phyloP scores from a whole-genome alignment of 495 filamentous ascomycete species.

The Xylaria flabelliformis region DNA sequence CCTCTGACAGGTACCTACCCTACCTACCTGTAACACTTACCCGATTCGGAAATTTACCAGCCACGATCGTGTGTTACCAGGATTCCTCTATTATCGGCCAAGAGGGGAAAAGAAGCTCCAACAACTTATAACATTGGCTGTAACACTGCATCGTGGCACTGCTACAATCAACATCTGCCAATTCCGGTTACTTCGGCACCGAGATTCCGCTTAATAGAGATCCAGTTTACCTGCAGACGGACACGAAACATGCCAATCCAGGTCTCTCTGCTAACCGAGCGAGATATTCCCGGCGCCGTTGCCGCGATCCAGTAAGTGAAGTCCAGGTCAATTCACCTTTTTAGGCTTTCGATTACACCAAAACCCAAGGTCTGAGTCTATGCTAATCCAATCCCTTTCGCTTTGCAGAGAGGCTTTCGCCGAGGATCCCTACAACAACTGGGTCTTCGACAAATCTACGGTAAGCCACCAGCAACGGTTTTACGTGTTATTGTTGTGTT shows the following conservation, averaged over 20 bases:
- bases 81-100: constrained; percentile 8
- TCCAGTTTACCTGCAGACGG: no score
- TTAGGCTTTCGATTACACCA: neutral
- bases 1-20: no score
- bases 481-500: constrained; percentile 21
- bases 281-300: constrained; percentile 67
- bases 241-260: constrained; percentile 57
- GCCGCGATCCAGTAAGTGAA: constrained; percentile 48
- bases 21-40: neutral
- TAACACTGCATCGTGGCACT: constrained; percentile 20
- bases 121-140: neutral
- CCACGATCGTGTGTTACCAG: no score
- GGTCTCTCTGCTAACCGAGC: constrained; percentile 60
- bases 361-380: neutral
- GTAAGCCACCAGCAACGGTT: constrained; percentile 46
- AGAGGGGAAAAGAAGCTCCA: neutral
- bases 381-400: constrained; percentile 43
- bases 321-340: neutral
- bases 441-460: constrained; percentile 62
- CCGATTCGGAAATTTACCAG: neutral
- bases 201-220: neutral
- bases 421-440: constrained; percentile 69
- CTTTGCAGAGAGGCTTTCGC: constrained; percentile 60
- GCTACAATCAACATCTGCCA: neutral
- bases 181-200: constrained; percentile 19